Percentiles rank a stretch among this genome's conserved stretches.
phyloP scores from a whole-genome alignment of 2,329 filamentous ascomycete genomes.

The Stemphylium vesicarium region DNA sequence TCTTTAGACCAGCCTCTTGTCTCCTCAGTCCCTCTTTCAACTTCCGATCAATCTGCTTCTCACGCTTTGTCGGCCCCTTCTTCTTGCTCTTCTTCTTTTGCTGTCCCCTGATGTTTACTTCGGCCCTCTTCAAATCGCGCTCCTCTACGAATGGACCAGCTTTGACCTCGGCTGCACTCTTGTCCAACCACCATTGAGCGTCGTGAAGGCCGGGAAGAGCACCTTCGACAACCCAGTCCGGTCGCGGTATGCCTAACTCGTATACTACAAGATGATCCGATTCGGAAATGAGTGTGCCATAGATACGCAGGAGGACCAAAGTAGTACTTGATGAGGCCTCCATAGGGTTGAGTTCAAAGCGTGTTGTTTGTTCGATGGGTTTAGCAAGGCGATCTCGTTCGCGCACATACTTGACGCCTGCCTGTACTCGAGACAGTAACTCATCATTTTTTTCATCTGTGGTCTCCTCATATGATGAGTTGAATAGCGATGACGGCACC shows the following conservation, averaged over 20 bases:
- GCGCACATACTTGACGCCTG: slow-evolving; percentile 5
- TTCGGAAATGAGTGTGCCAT: slow-evolving; percentile 1
- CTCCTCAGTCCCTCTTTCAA: slow-evolving; percentile 15
- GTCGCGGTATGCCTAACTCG: slow-evolving; percentile 11
- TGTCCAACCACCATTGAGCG: slow-evolving; percentile 23
- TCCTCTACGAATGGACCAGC: slow-evolving; percentile 16
- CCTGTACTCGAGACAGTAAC: slow-evolving; percentile 9
- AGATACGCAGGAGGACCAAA: background rate
- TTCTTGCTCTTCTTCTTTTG: slow-evolving; percentile 7
- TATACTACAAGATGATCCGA: background rate
- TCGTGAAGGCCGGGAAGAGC: background rate
- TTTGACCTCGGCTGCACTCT: slow-evolving; percentile 10
- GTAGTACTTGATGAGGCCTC: background rate
- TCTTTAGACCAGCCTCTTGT: background rate
- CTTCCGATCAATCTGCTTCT: slow-evolving; percentile 13
- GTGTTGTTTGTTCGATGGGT: slow-evolving; percentile 10
- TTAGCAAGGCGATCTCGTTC: background rate
- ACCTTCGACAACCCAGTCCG: slow-evolving; percentile 7
- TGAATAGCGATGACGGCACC: background rate
- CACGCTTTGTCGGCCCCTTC: background rate
- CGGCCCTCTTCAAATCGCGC: slow-evolving; percentile 4
- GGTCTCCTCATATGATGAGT: background rate
- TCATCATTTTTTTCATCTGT: background rate
- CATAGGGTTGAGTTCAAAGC: slow-evolving; percentile 6
- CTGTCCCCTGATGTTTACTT: background rate